A percentile compares a stretch with the other conserved stretches of the same genome.
Conservation (phyloP, 2,329 filamentous ascomycete genomes). For the Fusarium sp. region DNA sequence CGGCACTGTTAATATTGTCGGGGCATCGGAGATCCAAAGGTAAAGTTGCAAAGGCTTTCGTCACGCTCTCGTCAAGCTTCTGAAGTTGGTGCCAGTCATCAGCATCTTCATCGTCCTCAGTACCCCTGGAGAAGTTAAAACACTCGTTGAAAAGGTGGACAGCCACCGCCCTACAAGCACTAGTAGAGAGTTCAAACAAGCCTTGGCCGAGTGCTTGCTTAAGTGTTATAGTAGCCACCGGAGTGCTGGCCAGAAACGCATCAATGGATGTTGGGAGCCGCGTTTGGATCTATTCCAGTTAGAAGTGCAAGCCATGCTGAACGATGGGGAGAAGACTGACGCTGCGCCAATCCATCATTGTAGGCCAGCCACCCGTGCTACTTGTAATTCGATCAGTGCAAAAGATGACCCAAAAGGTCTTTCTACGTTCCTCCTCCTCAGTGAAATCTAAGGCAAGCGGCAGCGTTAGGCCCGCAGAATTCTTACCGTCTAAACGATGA, state of each 20-base stretch:
- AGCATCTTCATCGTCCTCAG: slow-evolving; percentile 26
- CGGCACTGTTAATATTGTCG: slow-evolving; percentile 30
- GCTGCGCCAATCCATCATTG: slow-evolving; percentile 73
- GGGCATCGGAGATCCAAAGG: slow-evolving; percentile 29
- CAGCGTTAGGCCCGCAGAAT: slow-evolving; percentile 27
- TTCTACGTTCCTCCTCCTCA: slow-evolving; percentile 78
- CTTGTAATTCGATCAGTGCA: slow-evolving; percentile 84
- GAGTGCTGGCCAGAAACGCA: slow-evolving; percentile 14
- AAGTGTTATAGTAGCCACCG: slow-evolving; percentile 52
- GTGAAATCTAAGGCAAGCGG: slow-evolving; percentile 81
- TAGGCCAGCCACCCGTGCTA: slow-evolving; percentile 90
- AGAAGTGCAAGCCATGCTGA: rapidly evolving
- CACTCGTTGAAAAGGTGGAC: slow-evolving; percentile 41
- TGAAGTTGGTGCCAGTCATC: slow-evolving; percentile 32
- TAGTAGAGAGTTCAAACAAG: slow-evolving; percentile 41
- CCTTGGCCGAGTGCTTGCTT: slow-evolving; percentile 34
- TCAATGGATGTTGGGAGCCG: slow-evolving; percentile 21
- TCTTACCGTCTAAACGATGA: slow-evolving; percentile 64
- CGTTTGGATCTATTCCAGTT: slow-evolving; percentile 7
- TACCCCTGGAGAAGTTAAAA: slow-evolving; percentile 38
- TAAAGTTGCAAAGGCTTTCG: slow-evolving; percentile 30
- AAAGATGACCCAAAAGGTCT: slow-evolving; percentile 86
- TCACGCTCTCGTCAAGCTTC: slow-evolving; percentile 17
- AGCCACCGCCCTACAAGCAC: slow-evolving; percentile 37
- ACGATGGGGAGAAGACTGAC: neutral